These are phyloP conservation scores for Nitzschia putrida DNA, from an alignment of 108 stramenopile species.

Conservation along the genomic window DNA sequence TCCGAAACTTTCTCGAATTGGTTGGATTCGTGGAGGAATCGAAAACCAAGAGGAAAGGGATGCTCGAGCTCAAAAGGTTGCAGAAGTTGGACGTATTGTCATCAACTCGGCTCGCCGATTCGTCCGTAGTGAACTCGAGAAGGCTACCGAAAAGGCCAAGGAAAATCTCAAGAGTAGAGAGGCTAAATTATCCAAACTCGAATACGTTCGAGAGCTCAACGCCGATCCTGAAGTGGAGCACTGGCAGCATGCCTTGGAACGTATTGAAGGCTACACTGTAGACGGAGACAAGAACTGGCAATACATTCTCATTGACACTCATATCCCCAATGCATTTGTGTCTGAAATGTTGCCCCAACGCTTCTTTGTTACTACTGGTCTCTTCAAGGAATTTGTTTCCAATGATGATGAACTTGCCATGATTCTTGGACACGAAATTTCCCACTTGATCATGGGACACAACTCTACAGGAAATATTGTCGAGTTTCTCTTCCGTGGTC, in stretches of 20 bases:
- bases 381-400: conserved; percentile 63
- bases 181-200: conserved; percentile 13
- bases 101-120: conserved; percentile 35
- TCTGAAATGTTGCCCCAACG: conserved; percentile 80
- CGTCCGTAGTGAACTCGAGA: conserved; percentile 34
- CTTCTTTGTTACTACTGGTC: conserved; percentile 78
- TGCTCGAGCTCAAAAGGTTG: conserved; percentile 26
- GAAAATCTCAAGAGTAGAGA: conserved; percentile 23
- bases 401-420: conserved; percentile 84
- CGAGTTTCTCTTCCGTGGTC: conserved; percentile 66
- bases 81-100: conserved; percentile 39
- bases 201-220: conserved; percentile 15
- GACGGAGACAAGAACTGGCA: conserved; percentile 40
- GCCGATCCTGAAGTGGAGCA: conserved; percentile 34
- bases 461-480: conserved; percentile 50
- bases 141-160: conserved; percentile 23
- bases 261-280: conserved; percentile 36
- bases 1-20: conserved; percentile 17
- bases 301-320: conserved; percentile 57
- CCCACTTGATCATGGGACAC: conserved; percentile 80
- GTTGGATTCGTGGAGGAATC: conserved; percentile 8
- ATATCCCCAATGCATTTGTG: conserved; percentile 84
- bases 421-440: conserved; percentile 80
- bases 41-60: conserved; percentile 10
- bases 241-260: conserved; percentile 42